Evolutionary conservation across 495 filamentous ascomycete species (phyloP), one percentile per base, ranked within the genome.

Genomic region (Xylaria intraflava): DNA sequence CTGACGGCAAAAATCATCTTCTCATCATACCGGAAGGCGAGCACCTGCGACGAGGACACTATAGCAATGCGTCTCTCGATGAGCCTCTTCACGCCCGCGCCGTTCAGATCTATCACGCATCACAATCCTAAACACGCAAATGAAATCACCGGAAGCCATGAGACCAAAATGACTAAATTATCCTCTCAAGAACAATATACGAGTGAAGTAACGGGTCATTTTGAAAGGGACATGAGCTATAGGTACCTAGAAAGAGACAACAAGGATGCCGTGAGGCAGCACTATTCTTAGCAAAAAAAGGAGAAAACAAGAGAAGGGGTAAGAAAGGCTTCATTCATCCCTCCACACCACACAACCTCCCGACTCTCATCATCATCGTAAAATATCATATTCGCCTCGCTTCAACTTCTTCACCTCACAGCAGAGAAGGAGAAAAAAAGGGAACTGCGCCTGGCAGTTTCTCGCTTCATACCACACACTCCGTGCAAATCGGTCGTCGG

Each of bases 261-360:
- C 57, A 62, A 68, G 62, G 55, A 57, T 73, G 71, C 71, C 71
- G 71, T 61, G 71, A 72, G 71, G 71, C 71, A 73, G 56, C 65
- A 68, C 56, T 62, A 61, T 61, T 65, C 60, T 61, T 62, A 17
- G 42, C 16, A 17, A 49, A 27, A 14, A 9, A 33, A 17, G 23
- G 35, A 20, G 12, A 50, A 6, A 19, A 49, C 2, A 49, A 49
- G 14, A 40, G 41, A 41, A 36, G 3, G 11, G 29, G 1, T 29
- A 26, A 46, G 30, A 11, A 40, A 17, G 3, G 5, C 17, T n/a
- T 11, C 35, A 4, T 17, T 17, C 35, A 5, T 6, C 31, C 31
- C 9, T 35, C 31, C 31, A 6, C 12, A 35, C n/a, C n/a, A n/a
- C n/a, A n/a, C n/a, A n/a, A n/a, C n/a, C n/a, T n/a, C n/a, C n/a